Percentiles rank a stretch among this genome's conserved stretches.
These are phyloP conservation scores for Boletus tylopilopsis DNA, from an alignment of 768 basidiomycete genomes.

Conservation along the genomic window DNA sequence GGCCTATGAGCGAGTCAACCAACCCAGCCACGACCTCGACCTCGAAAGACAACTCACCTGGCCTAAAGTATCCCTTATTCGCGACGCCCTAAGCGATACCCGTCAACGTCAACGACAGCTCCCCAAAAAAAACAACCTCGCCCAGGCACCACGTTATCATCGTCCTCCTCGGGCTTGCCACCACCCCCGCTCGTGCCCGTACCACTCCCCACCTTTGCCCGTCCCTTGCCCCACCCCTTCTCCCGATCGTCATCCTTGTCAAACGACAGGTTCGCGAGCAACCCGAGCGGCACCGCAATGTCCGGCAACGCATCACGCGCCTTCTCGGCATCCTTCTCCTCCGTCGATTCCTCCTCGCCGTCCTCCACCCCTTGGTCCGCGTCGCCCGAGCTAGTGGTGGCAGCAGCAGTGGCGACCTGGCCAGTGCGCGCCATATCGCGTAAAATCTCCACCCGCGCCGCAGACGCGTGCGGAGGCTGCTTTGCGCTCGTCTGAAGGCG, in stretches of 20 bases:
- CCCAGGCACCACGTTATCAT: constrained; percentile 56
- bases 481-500: constrained; percentile 60
- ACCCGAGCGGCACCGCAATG: constrained; percentile 66
- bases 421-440: constrained; percentile 32
- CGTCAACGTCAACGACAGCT: constrained; percentile 4
- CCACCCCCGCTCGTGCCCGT: constrained; percentile 2
- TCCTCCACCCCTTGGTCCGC: constrained; percentile 37
- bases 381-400: constrained; percentile 22
- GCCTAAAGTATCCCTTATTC: constrained; percentile 75
- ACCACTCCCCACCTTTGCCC: constrained; percentile 27
- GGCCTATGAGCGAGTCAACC: constrained; percentile 39
- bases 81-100: constrained; percentile 61
- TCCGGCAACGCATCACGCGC: constrained; percentile 56
- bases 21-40: not conserved
- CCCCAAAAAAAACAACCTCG: not conserved
- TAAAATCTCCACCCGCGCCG: constrained; percentile 25
- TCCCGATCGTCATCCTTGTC: constrained; percentile 46
- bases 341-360: constrained; percentile 30
- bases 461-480: constrained; percentile 39
- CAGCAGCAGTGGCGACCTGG: not conserved
- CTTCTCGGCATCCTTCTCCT: constrained; percentile 43
- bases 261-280: constrained; percentile 70
- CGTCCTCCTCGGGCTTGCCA: constrained; percentile 44
- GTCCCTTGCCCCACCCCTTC: constrained; percentile 38
- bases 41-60: constrained; percentile 40